Base-by-base conservation (phyloP, 352 stramenopile genomes). In the Aphanomyces astaci region DNA sequence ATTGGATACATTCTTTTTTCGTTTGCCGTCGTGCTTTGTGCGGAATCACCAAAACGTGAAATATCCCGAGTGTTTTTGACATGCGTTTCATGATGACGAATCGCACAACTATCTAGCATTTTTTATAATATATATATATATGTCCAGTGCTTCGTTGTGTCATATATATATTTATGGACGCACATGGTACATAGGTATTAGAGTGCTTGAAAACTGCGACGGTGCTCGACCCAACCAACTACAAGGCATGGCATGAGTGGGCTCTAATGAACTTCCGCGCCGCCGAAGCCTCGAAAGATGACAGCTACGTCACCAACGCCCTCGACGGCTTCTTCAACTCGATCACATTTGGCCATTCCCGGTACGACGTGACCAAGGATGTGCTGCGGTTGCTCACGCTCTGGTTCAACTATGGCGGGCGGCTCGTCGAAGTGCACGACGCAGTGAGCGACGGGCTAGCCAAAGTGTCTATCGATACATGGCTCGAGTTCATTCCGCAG, bases 211-310 rank as follows among this genome's bases (percentile, higher is more conserved):
- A 88, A 63, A 90, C 78, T 0, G 88, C 88, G 31, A 96, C 87
- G 45, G 73, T 87, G 55, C 70, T 95, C 25, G 87, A 96, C 64
- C 84, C 81, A 49, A 95, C 87, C 40, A 97, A 97, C 65, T 98
- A 99, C 73, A 97, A 96, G 55, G 96, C 97, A 25, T 99, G 96
- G 90, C 98, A 99, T 76, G 89, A 94, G 56, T 99, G 97, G 97
- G 96, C 96, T 22, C 75, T 99, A 24, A 94, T 99, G 66, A 99
- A 99, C 80, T 99, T 99, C 76, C 78, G 83, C 1, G 86, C 83
- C 3, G 71, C 92, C 46, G 86, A 94, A 32, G 81, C 82, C 3
- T 40, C 48, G 15, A 72, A 79, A 39, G 74, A 75, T 25, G 82
- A 91, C 40, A 68, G 79, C 39, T 96, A 96, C 71, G 86, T 98